Evolutionary conservation across 2,329 filamentous ascomycete species (phyloP).

Genomic region (Fusarium poae): DNA sequence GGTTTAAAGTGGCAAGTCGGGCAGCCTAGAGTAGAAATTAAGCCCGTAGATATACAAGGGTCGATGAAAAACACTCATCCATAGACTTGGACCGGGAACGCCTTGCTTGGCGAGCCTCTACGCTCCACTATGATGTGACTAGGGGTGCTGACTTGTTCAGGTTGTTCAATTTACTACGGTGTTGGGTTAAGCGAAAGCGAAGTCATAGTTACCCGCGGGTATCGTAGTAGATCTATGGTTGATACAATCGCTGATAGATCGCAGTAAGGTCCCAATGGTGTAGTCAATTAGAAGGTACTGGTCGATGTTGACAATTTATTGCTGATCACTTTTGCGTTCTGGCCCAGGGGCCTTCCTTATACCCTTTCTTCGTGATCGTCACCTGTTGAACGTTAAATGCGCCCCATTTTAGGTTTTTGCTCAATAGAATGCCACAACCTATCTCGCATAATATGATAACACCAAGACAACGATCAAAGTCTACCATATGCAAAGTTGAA

Average conservation of each 20-base stretch:
- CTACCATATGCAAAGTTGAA: not conserved
- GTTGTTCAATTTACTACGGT: not conserved
- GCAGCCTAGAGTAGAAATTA: not conserved
- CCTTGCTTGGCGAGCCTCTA: not conserved
- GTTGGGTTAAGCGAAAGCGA: not conserved
- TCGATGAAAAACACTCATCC: not conserved
- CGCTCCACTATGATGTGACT: not conserved
- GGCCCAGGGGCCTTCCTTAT: too few relatives aligned
- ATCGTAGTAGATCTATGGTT: not conserved
- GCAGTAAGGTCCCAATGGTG: too few relatives aligned
- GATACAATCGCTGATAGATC: too few relatives aligned
- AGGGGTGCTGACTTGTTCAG: not conserved
- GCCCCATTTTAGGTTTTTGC: too few relatives aligned
- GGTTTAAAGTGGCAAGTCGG: not conserved
- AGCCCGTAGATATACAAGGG: not conserved
- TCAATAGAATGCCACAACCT: too few relatives aligned
- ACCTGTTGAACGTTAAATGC: too few relatives aligned
- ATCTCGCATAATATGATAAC: not conserved
- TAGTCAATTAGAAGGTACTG: too few relatives aligned
- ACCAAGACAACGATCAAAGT: not conserved
- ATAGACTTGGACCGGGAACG: not conserved
- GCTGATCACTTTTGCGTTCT: too few relatives aligned
- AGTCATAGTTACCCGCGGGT: not conserved
- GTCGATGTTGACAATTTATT: too few relatives aligned
- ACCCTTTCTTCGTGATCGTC: too few relatives aligned